Evolutionary conservation across 768 basidiomycete species (phyloP).

Genomic region (Jaapia argillacea): DNA sequence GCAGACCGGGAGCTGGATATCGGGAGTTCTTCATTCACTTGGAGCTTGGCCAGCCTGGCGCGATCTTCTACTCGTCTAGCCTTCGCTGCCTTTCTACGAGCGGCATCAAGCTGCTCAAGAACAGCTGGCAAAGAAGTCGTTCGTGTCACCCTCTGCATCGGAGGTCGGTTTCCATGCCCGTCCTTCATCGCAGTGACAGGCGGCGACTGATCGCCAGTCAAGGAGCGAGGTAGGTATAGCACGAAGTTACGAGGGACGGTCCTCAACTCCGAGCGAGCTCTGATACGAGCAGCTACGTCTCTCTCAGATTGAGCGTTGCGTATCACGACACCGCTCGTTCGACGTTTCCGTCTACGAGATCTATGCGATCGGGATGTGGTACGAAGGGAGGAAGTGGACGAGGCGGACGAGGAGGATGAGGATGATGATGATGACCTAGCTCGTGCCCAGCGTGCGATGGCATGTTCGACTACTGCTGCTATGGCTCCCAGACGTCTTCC

Average conservation of each 20-base stretch:
- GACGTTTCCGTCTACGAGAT: constrained; percentile 34
- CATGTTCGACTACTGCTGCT: constrained; percentile 55
- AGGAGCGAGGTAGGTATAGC: constrained; percentile 46
- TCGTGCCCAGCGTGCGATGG: constrained; percentile 65
- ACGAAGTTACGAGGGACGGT: constrained; percentile 53
- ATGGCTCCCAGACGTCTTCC: constrained; percentile 24
- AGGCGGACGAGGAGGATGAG: constrained; percentile 33
- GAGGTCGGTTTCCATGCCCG: not conserved
- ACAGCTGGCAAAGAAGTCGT: constrained; percentile 39
- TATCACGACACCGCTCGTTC: constrained; percentile 38
- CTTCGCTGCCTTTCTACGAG: constrained; percentile 31
- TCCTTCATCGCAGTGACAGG: not conserved
- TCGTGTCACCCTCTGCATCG: constrained; percentile 13
- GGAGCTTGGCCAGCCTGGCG: not conserved
- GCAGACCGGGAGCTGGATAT: too few species aligned
- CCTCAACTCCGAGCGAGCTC: constrained; percentile 51
- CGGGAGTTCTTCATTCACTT: not conserved
- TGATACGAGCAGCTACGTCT: constrained; percentile 51
- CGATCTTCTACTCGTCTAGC: constrained; percentile 14
- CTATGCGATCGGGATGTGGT: constrained; percentile 30
- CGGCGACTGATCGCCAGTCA: not conserved
- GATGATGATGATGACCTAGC: constrained; percentile 34
- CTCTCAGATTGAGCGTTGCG: constrained; percentile 45
- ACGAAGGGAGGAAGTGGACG: constrained; percentile 28
- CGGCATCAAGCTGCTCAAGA: constrained; percentile 38